phyloP scores from a whole-genome alignment of 176 grass and related monocot species.

The Aegilops longissima region DNA sequence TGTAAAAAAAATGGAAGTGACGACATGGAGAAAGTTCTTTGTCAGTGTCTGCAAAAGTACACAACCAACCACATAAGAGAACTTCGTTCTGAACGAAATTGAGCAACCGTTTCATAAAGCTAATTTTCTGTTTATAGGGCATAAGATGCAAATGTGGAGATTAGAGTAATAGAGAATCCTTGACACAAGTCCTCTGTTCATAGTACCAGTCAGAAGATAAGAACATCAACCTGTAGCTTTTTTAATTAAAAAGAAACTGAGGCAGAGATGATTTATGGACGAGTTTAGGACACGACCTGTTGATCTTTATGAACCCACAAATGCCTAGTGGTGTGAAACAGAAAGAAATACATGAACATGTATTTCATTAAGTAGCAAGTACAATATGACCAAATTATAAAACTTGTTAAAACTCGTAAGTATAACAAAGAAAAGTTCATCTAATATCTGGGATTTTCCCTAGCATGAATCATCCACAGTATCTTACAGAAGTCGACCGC shows the following conservation, averaged over 20 bases:
- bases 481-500: not conserved
- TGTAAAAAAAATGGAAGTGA: not conserved
- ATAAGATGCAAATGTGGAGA: not conserved
- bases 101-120: not conserved
- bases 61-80: not conserved
- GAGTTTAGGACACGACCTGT: not conserved
- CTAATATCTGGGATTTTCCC: not conserved
- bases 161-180: not conserved
- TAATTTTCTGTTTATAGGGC: not conserved
- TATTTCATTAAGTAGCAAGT: not conserved
- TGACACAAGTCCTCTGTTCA: not conserved
- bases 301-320: not conserved
- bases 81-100: not conserved
- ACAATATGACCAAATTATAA: not conserved
- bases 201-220: not conserved
- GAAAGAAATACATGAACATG: not conserved
- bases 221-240: not conserved
- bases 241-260: not conserved
- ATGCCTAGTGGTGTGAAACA: not conserved
- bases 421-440: not conserved
- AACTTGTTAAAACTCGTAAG: not conserved
- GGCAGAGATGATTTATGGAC: not conserved
- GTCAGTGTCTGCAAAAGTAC: conserved; percentile 3
- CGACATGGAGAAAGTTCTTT: not conserved
- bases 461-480: not conserved